Conservation (phyloP, 352 stramenopile species). For the Globisporangium paddicum region DNA sequence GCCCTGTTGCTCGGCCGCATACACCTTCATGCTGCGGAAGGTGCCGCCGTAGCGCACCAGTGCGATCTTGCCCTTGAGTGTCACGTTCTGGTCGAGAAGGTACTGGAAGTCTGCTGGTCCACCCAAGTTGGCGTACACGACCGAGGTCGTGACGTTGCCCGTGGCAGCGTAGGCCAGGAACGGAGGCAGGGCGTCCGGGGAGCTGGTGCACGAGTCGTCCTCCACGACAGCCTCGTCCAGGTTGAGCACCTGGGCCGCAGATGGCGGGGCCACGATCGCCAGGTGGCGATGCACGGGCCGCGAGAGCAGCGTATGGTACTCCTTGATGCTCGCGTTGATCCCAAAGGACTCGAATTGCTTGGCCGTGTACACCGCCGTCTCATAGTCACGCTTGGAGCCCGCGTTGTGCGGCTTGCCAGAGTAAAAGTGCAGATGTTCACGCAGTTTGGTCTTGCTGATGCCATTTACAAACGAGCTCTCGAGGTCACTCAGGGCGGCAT, state of each 20-base stretch:
- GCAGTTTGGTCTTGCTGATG: constrained; percentile 5
- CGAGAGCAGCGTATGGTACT: constrained; percentile 71
- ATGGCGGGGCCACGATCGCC: constrained; percentile 39
- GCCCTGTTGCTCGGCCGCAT: constrained; percentile 72
- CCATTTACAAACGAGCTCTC: constrained; percentile 6
- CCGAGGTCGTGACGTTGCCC: constrained; percentile 58
- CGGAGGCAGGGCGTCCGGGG: constrained; percentile 47
- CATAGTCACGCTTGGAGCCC: constrained; percentile 50
- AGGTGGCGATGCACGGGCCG: constrained; percentile 39
- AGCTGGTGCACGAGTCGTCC: constrained; percentile 63
- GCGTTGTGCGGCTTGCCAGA: constrained; percentile 31
- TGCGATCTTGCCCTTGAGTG: constrained; percentile 76
- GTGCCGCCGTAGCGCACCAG: constrained; percentile 77
- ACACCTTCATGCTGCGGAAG: constrained; percentile 78
- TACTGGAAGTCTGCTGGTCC: constrained; percentile 77
- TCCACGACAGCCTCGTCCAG: constrained; percentile 53
- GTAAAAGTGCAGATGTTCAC: constrained; percentile 12
- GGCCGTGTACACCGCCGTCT: constrained; percentile 51
- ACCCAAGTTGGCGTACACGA: constrained; percentile 90
- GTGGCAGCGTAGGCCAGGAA: constrained; percentile 83
- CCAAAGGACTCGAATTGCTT: constrained; percentile 54
- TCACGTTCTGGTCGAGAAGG: constrained; percentile 60
- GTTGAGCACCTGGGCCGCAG: constrained; percentile 29
- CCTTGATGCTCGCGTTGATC: constrained; percentile 56
- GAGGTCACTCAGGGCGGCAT: not conserved